Conservation (phyloP, 306 rosid genomes). For the Neltuma alba region DNA sequence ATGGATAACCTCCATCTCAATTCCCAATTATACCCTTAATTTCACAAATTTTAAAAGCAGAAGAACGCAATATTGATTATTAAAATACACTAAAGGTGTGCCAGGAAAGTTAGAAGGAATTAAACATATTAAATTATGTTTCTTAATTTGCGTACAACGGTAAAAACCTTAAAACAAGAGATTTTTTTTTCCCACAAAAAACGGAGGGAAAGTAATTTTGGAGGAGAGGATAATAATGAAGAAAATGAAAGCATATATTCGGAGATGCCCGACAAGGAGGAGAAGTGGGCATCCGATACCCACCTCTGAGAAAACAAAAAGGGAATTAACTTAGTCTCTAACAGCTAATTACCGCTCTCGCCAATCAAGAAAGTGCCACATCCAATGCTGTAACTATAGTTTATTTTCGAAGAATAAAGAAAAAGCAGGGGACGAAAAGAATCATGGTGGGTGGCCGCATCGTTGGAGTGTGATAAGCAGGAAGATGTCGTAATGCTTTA, state of each 20-base stretch:
- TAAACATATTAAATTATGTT: neutral
- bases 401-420: neutral
- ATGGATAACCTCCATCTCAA: neutral
- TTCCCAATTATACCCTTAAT: neutral
- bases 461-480: no score
- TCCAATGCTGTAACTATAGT: neutral
- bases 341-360: neutral
- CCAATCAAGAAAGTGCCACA: neutral
- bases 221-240: neutral
- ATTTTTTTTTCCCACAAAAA: neutral
- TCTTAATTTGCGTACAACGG: neutral
- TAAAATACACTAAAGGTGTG: neutral
- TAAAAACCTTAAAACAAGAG: neutral
- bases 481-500: no score
- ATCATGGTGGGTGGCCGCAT: no score
- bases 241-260: constrained; percentile 38
- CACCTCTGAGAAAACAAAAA: constrained; percentile 35
- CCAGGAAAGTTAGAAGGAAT: neutral
- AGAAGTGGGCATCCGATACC: constrained; percentile 37
- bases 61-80: neutral
- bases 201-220: neutral
- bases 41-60: neutral
- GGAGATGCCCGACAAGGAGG: constrained; percentile 27
- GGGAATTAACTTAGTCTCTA: constrained; percentile 7
- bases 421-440: no score